Evolutionary conservation across 768 basidiomycete species (phyloP).

Genomic region (Tulasnella calospora): DNA sequence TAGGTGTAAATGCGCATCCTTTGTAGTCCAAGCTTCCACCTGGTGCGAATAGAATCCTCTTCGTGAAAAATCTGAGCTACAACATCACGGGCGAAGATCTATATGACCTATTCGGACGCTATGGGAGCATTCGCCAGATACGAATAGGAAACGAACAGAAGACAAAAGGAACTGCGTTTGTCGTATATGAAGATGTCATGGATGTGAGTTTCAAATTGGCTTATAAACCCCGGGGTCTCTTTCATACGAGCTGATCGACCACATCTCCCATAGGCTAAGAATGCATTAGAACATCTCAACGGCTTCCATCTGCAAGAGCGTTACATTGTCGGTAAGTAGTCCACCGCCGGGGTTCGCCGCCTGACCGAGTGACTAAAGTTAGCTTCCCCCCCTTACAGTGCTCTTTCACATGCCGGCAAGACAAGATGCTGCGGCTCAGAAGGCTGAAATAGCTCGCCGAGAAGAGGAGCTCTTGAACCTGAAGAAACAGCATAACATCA

Average conservation of each 20-base stretch:
- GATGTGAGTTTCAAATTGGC: slow-evolving; percentile 54
- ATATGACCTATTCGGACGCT: slow-evolving; percentile 95
- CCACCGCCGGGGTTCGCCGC: not conserved
- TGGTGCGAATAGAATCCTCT: slow-evolving; percentile 85
- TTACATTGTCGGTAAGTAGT: slow-evolving; percentile 71
- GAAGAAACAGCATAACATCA: slow-evolving; percentile 80
- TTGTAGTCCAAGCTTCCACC: slow-evolving; percentile 78
- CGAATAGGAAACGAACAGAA: slow-evolving; percentile 88
- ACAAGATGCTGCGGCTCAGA: slow-evolving; percentile 87
- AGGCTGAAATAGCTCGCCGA: slow-evolving; percentile 83
- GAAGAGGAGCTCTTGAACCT: slow-evolving; percentile 85
- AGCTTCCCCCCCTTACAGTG: slow-evolving; percentile 42
- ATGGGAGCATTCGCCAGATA: slow-evolving; percentile 93
- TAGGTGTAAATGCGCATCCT: not conserved
- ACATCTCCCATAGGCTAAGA: slow-evolving; percentile 66
- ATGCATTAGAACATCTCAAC: slow-evolving; percentile 92
- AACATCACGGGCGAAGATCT: slow-evolving; percentile 89
- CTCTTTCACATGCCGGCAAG: slow-evolving; percentile 98
- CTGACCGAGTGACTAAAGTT: not conserved
- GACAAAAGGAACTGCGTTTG: slow-evolving; percentile 93
- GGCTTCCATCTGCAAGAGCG: slow-evolving; percentile 98
- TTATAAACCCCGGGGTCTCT: not conserved
- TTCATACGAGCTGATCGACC: not conserved
- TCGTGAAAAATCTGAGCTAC: slow-evolving; percentile 90
- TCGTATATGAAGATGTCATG: slow-evolving; percentile 95